Evolutionary conservation across 768 basidiomycete genomes (phyloP).

Genomic region (Trametes punicea): DNA sequence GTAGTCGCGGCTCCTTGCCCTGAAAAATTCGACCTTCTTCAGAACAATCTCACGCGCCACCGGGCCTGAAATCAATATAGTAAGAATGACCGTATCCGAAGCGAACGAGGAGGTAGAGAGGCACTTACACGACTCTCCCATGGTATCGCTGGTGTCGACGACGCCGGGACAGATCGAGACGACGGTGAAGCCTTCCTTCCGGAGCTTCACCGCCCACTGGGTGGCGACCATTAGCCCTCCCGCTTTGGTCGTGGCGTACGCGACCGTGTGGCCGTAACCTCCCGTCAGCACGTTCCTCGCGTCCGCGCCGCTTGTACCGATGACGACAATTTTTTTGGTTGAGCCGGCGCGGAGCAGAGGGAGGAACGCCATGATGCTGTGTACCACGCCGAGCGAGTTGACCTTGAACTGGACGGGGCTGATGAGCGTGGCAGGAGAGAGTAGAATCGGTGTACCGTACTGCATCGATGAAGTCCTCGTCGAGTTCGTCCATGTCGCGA

Average conservation of each 20-base stretch:
- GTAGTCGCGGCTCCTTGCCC: no score
- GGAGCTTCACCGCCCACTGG: constrained; percentile 34
- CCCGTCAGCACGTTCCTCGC: constrained; percentile 23
- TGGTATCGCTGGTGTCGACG: neutral
- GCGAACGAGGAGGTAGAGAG: no score
- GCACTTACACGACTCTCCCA: neutral
- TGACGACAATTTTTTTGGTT: constrained; percentile 33
- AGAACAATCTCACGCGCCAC: no score
- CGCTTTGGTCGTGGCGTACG: constrained; percentile 37
- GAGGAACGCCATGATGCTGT: constrained; percentile 36
- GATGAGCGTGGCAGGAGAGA: neutral
- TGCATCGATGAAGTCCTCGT: constrained; percentile 6
- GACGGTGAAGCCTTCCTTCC: constrained; percentile 21
- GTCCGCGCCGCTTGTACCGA: constrained; percentile 32
- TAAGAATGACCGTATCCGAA: no score
- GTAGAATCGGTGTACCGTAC: neutral
- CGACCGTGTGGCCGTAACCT: constrained; percentile 4
- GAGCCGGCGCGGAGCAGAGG: constrained; percentile 34
- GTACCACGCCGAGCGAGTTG: constrained; percentile 36
- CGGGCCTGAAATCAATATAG: no score
- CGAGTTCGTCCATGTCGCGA: neutral
- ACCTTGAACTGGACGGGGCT: constrained; percentile 25
- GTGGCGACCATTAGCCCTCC: constrained; percentile 35
- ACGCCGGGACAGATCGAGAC: neutral
- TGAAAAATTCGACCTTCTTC: no score